A percentile compares a stretch with the other conserved stretches of the same genome.
These are phyloP conservation scores for Colletotrichum nymphaeae DNA, from an alignment of 2,329 filamentous ascomycete genomes.

Conservation along the genomic window DNA sequence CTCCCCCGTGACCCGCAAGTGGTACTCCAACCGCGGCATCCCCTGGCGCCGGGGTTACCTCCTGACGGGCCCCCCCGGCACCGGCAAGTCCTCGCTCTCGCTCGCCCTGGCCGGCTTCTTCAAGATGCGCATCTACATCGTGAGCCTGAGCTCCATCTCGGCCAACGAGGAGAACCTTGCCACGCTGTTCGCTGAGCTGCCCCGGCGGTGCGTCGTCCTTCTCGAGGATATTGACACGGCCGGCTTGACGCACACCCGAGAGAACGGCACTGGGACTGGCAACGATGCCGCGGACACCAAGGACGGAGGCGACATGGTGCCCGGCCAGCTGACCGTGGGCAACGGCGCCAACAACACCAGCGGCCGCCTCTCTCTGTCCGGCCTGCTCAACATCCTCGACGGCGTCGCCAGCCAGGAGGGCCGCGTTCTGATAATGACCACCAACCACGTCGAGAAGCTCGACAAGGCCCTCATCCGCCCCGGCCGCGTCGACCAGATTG, in stretches of 20 bases:
- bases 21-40: constrained; percentile 87
- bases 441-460: constrained; percentile 71
- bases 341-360: constrained; percentile 39
- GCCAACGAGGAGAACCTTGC: constrained; percentile 75
- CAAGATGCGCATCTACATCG: constrained; percentile 77
- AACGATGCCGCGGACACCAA: constrained; percentile 27
- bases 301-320: constrained; percentile 43
- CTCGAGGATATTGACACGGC: constrained; percentile 83
- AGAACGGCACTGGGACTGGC: constrained; percentile 40
- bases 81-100: constrained; percentile 80
- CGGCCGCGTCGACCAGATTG: constrained; percentile 70
- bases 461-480: constrained; percentile 73
- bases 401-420: constrained; percentile 75
- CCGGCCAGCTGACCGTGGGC: constrained; percentile 47
- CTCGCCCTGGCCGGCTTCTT: constrained; percentile 78
- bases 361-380: constrained; percentile 73
- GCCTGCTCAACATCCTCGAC: constrained; percentile 84
- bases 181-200: constrained; percentile 73
- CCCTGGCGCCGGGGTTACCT: constrained; percentile 88
- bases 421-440: constrained; percentile 73
- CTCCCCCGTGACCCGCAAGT: constrained; percentile 72
- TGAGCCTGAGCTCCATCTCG: constrained; percentile 72
- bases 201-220: constrained; percentile 77
- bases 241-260: constrained; percentile 72
- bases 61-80: constrained; percentile 83